Evolutionary conservation across 768 basidiomycete genomes (phyloP).

Genomic region (Megacollybia marginata): DNA sequence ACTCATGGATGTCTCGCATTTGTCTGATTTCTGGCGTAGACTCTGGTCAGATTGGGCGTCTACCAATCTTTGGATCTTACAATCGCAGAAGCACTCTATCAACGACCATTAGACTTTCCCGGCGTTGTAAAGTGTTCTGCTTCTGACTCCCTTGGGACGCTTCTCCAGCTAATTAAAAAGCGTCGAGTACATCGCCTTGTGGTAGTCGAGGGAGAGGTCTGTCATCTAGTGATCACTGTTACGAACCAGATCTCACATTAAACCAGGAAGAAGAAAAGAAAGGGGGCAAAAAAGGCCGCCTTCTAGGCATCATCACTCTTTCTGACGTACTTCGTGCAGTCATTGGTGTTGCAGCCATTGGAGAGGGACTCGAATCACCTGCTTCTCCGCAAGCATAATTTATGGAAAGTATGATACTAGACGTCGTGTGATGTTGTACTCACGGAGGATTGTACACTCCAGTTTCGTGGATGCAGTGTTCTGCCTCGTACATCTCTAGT

Average conservation of each 20-base stretch:
- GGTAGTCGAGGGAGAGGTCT: slow-evolving; percentile 86
- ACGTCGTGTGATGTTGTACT: neutral
- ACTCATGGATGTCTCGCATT: neutral
- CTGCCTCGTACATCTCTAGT: too few relatives aligned
- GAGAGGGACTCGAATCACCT: slow-evolving; percentile 29
- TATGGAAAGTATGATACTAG: too few relatives aligned
- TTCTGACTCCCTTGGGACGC: slow-evolving; percentile 82
- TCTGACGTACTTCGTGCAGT: slow-evolving; percentile 85
- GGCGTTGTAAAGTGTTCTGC: slow-evolving; percentile 96
- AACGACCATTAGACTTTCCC: slow-evolving; percentile 91
- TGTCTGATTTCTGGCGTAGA: slow-evolving; percentile 39
- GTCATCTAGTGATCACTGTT: slow-evolving; percentile 9
- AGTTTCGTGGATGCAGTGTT: too few relatives aligned
- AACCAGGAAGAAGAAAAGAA: slow-evolving; percentile 69
- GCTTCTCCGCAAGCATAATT: neutral
- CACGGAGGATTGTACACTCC: too few relatives aligned
- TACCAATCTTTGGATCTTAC: slow-evolving; percentile 96
- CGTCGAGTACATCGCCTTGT: slow-evolving; percentile 91
- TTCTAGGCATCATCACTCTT: slow-evolving; percentile 82
- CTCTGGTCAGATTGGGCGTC: slow-evolving; percentile 86
- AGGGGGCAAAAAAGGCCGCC: slow-evolving; percentile 76
- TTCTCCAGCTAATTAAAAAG: slow-evolving; percentile 88
- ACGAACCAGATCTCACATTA: neutral
- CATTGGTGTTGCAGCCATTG: slow-evolving; percentile 56
- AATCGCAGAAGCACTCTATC: slow-evolving; percentile 84